Conservation (phyloP, 2,329 filamentous ascomycete species). For the Cladophialophora bantiana region DNA sequence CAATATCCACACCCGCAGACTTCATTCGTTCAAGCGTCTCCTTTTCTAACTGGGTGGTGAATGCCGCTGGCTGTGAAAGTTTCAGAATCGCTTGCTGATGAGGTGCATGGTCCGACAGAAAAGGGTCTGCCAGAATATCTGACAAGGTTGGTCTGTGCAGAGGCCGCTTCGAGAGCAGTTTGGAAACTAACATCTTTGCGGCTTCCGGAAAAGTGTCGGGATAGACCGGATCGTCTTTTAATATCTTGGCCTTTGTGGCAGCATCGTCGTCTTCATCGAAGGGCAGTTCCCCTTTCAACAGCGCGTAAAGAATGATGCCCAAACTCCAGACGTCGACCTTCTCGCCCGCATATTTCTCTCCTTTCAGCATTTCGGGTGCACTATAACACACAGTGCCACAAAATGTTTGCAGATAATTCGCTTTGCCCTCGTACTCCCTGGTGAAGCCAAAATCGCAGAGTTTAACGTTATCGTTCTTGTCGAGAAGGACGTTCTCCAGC, state of each 20-base stretch:
- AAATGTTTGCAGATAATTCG: constrained; percentile 95
- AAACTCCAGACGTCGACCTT: constrained; percentile 99
- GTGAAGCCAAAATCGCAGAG: constrained; percentile 98
- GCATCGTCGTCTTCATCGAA: constrained; percentile 93
- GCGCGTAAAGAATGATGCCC: constrained; percentile 86
- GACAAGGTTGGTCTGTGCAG: constrained; percentile 79
- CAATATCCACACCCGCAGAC: constrained; percentile 90
- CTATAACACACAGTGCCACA: constrained; percentile 98
- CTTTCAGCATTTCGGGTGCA: constrained; percentile 97
- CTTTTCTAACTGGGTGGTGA: constrained; percentile 85
- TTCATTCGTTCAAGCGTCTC: constrained; percentile 92
- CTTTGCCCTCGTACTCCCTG: constrained; percentile 92
- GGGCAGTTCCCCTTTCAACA: constrained; percentile 81
- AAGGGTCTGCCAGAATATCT: constrained; percentile 87
- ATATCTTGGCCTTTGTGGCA: constrained; percentile 81
- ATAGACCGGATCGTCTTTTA: constrained; percentile 84
- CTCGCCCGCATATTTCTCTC: constrained; percentile 96
- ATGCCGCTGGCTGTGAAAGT: constrained; percentile 78
- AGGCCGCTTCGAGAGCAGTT: constrained; percentile 88
- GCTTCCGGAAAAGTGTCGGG: constrained; percentile 80
- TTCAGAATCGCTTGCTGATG: constrained; percentile 90
- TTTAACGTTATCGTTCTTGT: constrained; percentile 97
- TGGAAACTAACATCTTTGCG: constrained; percentile 76
- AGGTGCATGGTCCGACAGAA: constrained; percentile 83
- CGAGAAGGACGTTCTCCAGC: constrained; percentile 92